Percentiles rank a stretch among this genome's conserved stretches.
phyloP scores from a whole-genome alignment of 441 rosid genomes.

The Flueggea neowawraea region DNA sequence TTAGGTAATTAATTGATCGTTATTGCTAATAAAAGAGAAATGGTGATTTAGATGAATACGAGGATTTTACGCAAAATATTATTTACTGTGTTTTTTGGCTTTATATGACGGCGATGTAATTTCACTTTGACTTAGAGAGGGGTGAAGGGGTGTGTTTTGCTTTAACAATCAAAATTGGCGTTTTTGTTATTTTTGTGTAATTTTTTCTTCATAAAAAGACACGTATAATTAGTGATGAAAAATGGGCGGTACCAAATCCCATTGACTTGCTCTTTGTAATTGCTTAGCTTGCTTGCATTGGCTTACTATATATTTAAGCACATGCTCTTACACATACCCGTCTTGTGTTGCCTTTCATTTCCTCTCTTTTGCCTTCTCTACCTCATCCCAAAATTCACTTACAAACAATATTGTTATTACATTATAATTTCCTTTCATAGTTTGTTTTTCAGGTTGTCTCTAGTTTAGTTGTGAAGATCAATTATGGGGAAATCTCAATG shows the following conservation, averaged over 20 bases:
- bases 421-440: too few species aligned
- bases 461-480: not conserved
- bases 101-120: too few species aligned
- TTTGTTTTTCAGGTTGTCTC: not conserved
- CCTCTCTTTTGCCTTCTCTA: not conserved
- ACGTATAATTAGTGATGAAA: slow-evolving; percentile 20
- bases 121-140: too few species aligned
- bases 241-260: slow-evolving; percentile 73
- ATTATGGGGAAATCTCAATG: slow-evolving; percentile 27
- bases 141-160: too few species aligned
- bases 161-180: too few species aligned
- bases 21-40: too few species aligned
- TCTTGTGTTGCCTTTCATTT: not conserved
- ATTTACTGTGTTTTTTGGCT: too few species aligned
- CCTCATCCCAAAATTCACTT: not conserved
- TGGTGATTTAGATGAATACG: too few species aligned
- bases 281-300: slow-evolving; percentile 13
- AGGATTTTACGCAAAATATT: too few species aligned
- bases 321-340: not conserved
- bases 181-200: slow-evolving; percentile 12
- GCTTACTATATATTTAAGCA: slow-evolving; percentile 12
- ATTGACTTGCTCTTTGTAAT: slow-evolving; percentile 36
- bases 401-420: not conserved
- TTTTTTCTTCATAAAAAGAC: slow-evolving; percentile 13
- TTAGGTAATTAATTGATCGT: too few species aligned